Evolutionary conservation across 495 filamentous ascomycete genomes (phyloP).

Genomic region (Xeromyces bisporus): DNA sequence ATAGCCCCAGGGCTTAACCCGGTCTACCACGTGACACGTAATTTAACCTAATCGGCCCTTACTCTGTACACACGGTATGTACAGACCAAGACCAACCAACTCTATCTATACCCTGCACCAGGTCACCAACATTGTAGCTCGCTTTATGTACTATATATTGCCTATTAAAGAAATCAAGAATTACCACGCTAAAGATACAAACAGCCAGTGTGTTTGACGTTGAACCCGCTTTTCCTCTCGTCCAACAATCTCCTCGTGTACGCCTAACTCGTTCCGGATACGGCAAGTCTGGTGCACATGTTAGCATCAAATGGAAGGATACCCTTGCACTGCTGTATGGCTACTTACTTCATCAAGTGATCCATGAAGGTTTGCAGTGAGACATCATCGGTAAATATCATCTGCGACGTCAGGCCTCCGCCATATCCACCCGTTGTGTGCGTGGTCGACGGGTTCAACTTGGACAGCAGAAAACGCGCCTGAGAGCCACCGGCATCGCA

Average conservation of each 20-base stretch:
- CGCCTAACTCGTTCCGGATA: conserved; percentile 43
- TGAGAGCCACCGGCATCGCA: conserved; percentile 97
- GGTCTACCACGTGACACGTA: conserved; percentile 11
- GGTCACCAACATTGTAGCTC: neutral
- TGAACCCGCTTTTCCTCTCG: conserved; percentile 22
- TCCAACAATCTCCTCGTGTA: conserved; percentile 16
- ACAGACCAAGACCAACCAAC: neutral
- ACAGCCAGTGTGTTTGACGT: conserved; percentile 22
- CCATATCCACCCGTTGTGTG: conserved; percentile 88
- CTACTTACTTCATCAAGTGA: conserved; percentile 89
- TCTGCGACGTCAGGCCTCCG: conserved; percentile 82
- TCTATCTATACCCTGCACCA: neutral
- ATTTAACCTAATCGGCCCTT: conserved; percentile 1
- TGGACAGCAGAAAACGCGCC: conserved; percentile 91
- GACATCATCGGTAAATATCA: conserved; percentile 98
- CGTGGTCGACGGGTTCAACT: conserved; percentile 97
- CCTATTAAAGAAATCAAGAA: conserved; percentile 13
- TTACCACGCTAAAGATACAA: conserved; percentile 33
- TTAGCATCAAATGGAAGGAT: conserved; percentile 13
- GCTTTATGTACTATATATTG: conserved; percentile 15
- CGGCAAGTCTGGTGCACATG: conserved; percentile 33
- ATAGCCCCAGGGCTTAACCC: conserved; percentile 13
- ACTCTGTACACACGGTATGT: no score
- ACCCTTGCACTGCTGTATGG: no score
- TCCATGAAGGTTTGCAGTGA: conserved; percentile 99